These are phyloP conservation scores for Alternaria rosae DNA, from an alignment of 2,329 filamentous ascomycete genomes.

Conservation along the genomic window DNA sequence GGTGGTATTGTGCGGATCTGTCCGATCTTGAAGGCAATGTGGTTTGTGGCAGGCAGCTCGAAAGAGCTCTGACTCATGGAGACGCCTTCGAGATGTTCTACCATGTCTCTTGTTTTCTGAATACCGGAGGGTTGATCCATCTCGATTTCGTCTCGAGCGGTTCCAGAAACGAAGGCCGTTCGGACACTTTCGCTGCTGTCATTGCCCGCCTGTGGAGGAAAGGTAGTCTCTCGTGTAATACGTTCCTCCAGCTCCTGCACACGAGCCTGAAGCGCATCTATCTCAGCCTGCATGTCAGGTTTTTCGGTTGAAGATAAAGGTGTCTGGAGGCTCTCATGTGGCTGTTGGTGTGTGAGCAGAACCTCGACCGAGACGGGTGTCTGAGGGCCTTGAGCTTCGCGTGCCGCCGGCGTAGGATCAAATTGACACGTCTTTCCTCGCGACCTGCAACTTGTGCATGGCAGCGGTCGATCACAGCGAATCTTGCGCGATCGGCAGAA, in stretches of 20 bases:
- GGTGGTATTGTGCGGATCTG: background rate
- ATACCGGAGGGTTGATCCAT: accelerated
- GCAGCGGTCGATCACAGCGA: constrained; percentile 33
- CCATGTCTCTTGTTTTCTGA: background rate
- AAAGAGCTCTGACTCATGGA: constrained; percentile 2
- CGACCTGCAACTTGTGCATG: constrained; percentile 37
- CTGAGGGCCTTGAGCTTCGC: background rate
- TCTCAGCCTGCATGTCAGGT: background rate
- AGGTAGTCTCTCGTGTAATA: background rate
- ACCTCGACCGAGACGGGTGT: background rate
- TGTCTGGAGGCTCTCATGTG: background rate
- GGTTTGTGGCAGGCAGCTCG: background rate
- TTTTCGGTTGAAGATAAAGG: background rate
- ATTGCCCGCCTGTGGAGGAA: background rate
- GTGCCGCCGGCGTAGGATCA: constrained; percentile 1
- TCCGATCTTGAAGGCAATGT: background rate
- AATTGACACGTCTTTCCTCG: constrained; percentile 27
- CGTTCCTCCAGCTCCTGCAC: background rate
- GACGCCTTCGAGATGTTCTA: background rate
- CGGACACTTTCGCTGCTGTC: background rate
- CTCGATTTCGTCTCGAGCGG: background rate
- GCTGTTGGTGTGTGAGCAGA: background rate
- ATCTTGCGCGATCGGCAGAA: constrained; percentile 39
- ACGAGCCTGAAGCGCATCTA: background rate
- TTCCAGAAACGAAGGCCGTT: background rate